A percentile compares a stretch with the other conserved stretches of the same genome.
These are phyloP conservation scores for Rhodamnia rubescens DNA, from an alignment of 345 rosid genomes.

Conservation along the genomic window DNA sequence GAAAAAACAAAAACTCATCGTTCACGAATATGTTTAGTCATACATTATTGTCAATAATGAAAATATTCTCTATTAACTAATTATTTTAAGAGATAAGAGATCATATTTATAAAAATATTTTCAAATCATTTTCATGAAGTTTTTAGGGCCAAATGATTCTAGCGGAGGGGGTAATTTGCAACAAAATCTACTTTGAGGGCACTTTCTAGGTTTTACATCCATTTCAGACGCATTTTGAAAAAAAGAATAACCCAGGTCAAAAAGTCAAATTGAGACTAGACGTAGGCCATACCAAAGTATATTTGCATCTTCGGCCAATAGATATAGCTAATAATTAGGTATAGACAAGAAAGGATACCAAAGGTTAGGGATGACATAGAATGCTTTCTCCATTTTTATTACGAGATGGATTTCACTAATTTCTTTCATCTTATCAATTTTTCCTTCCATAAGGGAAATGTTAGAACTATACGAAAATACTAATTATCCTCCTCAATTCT, in stretches of 20 bases:
- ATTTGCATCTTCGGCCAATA: not conserved
- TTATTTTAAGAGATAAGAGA: too few relatives aligned
- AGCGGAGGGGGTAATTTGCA: not conserved
- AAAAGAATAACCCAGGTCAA: not conserved
- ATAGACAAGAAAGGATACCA: not conserved
- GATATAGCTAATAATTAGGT: not conserved
- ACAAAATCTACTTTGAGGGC: not conserved
- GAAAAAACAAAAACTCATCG: too few relatives aligned
- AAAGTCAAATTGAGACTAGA: not conserved
- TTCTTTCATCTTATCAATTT: not conserved
- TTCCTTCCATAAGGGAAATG: not conserved
- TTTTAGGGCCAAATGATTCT: too few relatives aligned
- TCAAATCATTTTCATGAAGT: too few relatives aligned
- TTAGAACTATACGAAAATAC: not conserved
- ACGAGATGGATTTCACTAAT: not conserved
- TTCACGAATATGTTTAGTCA: too few relatives aligned
- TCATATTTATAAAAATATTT: too few relatives aligned
- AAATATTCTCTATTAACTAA: too few relatives aligned
- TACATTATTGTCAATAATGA: too few relatives aligned
- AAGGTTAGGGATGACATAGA: not conserved
- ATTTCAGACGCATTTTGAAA: not conserved
- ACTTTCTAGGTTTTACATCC: not conserved
- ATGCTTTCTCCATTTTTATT: not conserved
- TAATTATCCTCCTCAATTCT: not conserved
- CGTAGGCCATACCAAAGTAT: not conserved